Base-by-base conservation (phyloP, 73 alveolate genomes). In the Paramecium tetraurelia region DNA sequence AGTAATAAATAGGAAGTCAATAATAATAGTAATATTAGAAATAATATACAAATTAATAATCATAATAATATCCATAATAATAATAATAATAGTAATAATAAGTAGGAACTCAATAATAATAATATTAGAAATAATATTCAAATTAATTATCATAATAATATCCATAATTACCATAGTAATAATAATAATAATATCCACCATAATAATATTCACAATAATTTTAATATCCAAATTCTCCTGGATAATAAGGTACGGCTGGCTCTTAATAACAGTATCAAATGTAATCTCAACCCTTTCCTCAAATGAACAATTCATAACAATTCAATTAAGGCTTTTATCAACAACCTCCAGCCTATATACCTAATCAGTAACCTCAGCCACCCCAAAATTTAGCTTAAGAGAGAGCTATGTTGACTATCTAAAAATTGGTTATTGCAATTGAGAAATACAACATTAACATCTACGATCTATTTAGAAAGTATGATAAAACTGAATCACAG, bases 401-500 rank as follows among this genome's bases (percentile, higher is more conserved):
- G n/a, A 72, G 86, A 72, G 86, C 86, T 5, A 36, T 22, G 57
- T 35, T 31, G 12, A 80, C 90, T 0, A 44, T 80, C 4, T 31
- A 80, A 20, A 80, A 80, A 44, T 63, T 80, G 20, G 70, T 20
- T 9, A 24, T 24, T 2, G 90, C 90, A 7, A 80, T 80, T 14
- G 75, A 41, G 29, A 80, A 80, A 46, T 80, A 44, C 20, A 80
- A 80, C 1, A 80, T 80, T 5, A 24, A 80, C 18, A 24, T 80
- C 14, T 43, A 12, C 31, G 90, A 80, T 44, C 6, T 80, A 24
- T 80, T 80, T 10, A 80, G 57, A 46, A 80, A 80, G 16, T 80
- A 80, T 80, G 90, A 80, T 80, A 80, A 46, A 46, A 43, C 90
- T 4, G 90, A 80, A n/a, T 44, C 70, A 10, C 46, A 40, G 9